phyloP scores from a whole-genome alignment of 2,329 filamentous ascomycete species.

The Penicillium sp. region DNA sequence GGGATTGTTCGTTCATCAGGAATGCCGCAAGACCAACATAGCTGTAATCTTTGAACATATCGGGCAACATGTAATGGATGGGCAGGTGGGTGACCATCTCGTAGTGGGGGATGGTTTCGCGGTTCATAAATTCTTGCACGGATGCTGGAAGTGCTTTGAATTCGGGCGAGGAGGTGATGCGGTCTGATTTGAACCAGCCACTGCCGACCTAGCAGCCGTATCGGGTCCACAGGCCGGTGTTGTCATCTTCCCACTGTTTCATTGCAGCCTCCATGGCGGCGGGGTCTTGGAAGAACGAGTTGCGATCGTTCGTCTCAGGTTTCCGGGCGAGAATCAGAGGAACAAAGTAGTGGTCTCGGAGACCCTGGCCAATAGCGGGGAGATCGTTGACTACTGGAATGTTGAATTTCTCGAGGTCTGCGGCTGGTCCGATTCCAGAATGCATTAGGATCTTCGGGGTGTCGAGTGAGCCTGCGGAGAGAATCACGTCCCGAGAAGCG shows the following conservation, averaged over 20 bases:
- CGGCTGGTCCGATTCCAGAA: slow-evolving; percentile 47
- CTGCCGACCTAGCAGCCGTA: slow-evolving; percentile 28
- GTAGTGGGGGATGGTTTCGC: slow-evolving; percentile 55
- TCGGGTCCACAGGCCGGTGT: slow-evolving; percentile 35
- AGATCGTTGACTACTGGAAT: slow-evolving; percentile 42
- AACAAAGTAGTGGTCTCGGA: slow-evolving; percentile 43
- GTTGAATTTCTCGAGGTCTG: slow-evolving; percentile 40
- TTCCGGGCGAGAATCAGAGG: slow-evolving; percentile 38
- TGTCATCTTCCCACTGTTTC: slow-evolving; percentile 48
- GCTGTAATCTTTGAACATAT: slow-evolving; percentile 37
- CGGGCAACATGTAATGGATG: slow-evolving; percentile 42
- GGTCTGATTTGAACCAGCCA: slow-evolving; percentile 44
- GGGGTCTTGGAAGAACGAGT: slow-evolving; percentile 46
- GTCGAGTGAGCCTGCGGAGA: slow-evolving; percentile 40
- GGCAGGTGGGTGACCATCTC: slow-evolving; percentile 53
- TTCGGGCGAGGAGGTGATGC: slow-evolving; percentile 43
- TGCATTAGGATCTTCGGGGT: slow-evolving; percentile 45
- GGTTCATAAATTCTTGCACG: slow-evolving; percentile 45
- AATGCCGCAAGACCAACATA: slow-evolving; percentile 48
- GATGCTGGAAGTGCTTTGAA: slow-evolving; percentile 49
- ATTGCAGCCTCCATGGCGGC: slow-evolving; percentile 45
- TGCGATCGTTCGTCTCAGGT: slow-evolving; percentile 43
- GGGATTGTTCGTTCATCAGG: slow-evolving; percentile 53
- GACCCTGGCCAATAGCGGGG: slow-evolving; percentile 44
- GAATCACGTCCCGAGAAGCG: slow-evolving; percentile 40